Conservation (phyloP, 345 rosid species). For the Citrus trifoliata region DNA sequence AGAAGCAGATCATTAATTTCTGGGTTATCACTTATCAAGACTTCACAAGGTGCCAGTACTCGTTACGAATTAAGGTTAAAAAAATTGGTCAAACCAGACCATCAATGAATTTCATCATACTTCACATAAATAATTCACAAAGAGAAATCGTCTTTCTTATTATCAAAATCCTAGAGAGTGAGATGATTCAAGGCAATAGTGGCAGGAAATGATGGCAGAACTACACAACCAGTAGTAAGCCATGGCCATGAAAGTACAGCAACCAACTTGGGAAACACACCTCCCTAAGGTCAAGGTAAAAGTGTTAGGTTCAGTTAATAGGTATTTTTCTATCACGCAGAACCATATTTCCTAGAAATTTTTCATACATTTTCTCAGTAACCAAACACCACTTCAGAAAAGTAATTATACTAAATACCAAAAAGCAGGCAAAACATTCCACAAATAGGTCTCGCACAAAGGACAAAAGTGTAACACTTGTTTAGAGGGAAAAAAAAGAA, state of each 20-base stretch:
- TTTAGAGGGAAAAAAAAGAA: neutral
- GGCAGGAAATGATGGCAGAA: neutral
- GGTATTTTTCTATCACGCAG: neutral
- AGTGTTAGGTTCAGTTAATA: neutral
- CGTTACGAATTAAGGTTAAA: neutral
- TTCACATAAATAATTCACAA: neutral
- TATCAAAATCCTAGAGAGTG: neutral
- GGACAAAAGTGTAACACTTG: neutral
- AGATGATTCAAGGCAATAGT: neutral
- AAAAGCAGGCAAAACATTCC: neutral
- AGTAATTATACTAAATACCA: neutral
- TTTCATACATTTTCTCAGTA: constrained; percentile 6
- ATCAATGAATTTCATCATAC: neutral
- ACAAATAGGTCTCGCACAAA: neutral
- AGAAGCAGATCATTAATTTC: neutral
- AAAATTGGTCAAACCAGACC: neutral
- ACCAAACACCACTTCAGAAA: constrained; percentile 2
- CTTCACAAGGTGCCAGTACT: neutral
- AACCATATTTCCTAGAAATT: neutral
- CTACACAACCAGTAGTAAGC: neutral
- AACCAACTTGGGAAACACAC: too few species aligned
- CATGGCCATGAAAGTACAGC: neutral
- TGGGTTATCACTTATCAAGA: neutral
- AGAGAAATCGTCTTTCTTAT: neutral
- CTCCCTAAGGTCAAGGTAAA: too few species aligned